Evolutionary conservation across 2,329 filamentous ascomycete species (phyloP), one percentile per base, ranked within the genome.

Genomic region (Mollisia scopiformis): DNA sequence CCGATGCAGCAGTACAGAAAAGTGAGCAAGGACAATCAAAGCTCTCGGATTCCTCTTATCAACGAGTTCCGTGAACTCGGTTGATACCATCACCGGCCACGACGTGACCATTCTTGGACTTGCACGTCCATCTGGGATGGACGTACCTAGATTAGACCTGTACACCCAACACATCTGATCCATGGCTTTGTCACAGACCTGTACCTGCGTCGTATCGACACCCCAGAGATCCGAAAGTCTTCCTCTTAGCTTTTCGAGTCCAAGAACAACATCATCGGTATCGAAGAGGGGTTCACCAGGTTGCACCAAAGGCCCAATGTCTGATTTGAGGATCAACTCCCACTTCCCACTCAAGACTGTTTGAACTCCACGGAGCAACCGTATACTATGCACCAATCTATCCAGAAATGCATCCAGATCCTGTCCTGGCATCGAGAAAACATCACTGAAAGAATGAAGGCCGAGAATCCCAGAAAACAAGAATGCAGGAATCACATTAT

Each of bases 391-490:
- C 10, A 74, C 65, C 10, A 75, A 66, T 21, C 56, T 59, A 6
- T 71, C 66, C 6, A 75, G 59, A 39, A 74, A 74, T 0, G 14
- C 35, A 54, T 71, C 67, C 10, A 78, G 71, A 30, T 71, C 65
- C 16, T 64, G 54, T 27, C 66, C 66, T 7, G 73, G 66, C 21
- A 63, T 69, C 16, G 69, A 51, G 1, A 79, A 72, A 1, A 74
- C 73, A 7, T 77, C 73, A 47, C 70, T 73, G 30, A 80, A 74
- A 46, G 73, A 69, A 57, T 77, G 74, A 2, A 77, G 66, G 27
- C 73, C 74, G 0, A 74, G 55, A 1, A 71, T 14, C 0, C 63
- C 66, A 0, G 74, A 70, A 58, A 75, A 75, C 0, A 75, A 57
- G 46, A 75, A 75, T 8, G 64, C 58, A 1, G 71, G 55, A 25